Evolutionary conservation across 2,329 filamentous ascomycete species (phyloP), one percentile per base, ranked within the genome.

Genomic region (Cadophora sp.): DNA sequence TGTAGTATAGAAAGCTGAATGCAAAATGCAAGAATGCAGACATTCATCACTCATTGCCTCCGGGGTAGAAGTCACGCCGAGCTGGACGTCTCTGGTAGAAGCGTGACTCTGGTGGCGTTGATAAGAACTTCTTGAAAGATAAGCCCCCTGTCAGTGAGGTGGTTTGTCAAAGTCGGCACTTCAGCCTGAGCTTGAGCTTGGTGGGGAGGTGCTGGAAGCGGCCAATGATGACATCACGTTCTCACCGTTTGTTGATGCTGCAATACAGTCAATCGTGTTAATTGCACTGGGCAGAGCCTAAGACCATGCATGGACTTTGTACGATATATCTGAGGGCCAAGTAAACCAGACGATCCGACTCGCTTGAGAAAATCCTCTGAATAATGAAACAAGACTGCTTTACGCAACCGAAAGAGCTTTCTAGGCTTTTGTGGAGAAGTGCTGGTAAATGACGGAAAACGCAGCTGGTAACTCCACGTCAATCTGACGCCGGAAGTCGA

Each of bases 101-200:
- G 34, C 31, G 37, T 40, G 56, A 27, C 22, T 43, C 14, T 46
- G 26, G 58, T 61, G 58, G 58, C 58, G 58, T 26, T 46, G 37
- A 61, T 58, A 58, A 58, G 53, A 12, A 34, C 53, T 56, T 29
- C 11, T 43, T 19, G 34, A 34, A 27, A 56, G 53, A 56, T 56
- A 56, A 56, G 53, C 27, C 27, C 53, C 29, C 7, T 55, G 51
- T 14, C 14, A 37, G 7, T n/a, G n/a, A n/a, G 48, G 14, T 55
- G 51, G 51, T 31, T 56, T 56, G 53, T 56, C 27, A 34, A 56
- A 22, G 2, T 12, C 34, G 34, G 34, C 34, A 37, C 34, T 37
- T 37, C 34, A 37, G 34, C 14, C 9, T 37, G n/a, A n/a, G n/a
- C n/a, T n/a, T n/a, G n/a, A n/a, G n/a, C n/a, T n/a, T n/a, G n/a